Evolutionary conservation across 2,329 filamentous ascomycete genomes (phyloP).

Genomic region (Colletotrichum chlorophyti): DNA sequence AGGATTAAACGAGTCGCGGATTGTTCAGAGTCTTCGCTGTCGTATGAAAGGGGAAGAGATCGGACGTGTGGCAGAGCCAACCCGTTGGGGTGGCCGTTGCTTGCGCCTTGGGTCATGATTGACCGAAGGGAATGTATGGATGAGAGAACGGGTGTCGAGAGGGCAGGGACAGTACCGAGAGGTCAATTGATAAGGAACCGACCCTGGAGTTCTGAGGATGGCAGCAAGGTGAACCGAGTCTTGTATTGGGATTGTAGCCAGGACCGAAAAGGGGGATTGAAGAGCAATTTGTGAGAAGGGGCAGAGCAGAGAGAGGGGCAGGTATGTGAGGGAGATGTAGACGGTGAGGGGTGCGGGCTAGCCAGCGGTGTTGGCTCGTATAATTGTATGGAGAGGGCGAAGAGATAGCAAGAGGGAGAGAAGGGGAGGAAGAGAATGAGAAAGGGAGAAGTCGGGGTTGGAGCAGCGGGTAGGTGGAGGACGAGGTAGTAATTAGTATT

Average conservation of each 20-base stretch:
- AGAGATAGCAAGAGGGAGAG: not conserved
- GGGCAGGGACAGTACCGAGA: slow-evolving; percentile 18
- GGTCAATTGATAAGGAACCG: slow-evolving; percentile 10
- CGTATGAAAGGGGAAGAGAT: slow-evolving; percentile 80
- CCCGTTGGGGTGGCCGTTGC: slow-evolving; percentile 42
- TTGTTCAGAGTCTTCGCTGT: slow-evolving; percentile 75
- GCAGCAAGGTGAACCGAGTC: not conserved
- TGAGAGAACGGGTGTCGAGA: slow-evolving; percentile 1
- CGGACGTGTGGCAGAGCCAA: slow-evolving; percentile 53
- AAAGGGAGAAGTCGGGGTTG: not conserved
- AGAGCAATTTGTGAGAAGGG: slow-evolving; percentile 7
- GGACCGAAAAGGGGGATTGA: not conserved
- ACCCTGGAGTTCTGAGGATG: not conserved
- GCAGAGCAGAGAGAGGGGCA: not conserved
- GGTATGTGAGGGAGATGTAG: not conserved
- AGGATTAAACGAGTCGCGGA: slow-evolving; percentile 83
- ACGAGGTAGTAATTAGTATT: slow-evolving; percentile 21
- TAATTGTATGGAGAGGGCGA: too few relatives aligned
- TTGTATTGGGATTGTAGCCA: not conserved
- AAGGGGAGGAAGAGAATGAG: not conserved
- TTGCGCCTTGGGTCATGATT: slow-evolving; percentile 27
- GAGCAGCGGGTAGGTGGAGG: not conserved
- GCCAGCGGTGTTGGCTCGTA: too few relatives aligned
- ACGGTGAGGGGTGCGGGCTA: not conserved
- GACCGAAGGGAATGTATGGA: not conserved